These are phyloP conservation scores for Firmiana major DNA, from an alignment of 345 rosid species.

Conservation along the genomic window DNA sequence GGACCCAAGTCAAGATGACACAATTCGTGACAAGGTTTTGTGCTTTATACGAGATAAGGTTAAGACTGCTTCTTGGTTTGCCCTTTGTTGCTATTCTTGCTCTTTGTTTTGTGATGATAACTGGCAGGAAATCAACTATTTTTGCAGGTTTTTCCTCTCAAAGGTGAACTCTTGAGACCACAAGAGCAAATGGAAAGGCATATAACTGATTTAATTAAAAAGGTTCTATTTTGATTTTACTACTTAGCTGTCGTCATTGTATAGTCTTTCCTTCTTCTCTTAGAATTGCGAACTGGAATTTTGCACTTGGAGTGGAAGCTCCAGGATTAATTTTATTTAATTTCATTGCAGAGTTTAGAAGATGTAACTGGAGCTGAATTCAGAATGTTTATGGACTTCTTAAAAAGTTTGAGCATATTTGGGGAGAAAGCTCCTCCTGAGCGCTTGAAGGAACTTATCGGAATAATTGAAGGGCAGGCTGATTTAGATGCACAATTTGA, in stretches of 20 bases:
- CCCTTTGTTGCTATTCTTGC: background rate
- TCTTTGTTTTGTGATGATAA: conserved; percentile 2
- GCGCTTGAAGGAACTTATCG: conserved; percentile 90
- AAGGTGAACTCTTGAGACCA: conserved; percentile 87
- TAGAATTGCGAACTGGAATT: background rate
- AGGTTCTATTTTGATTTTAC: conserved; percentile 33
- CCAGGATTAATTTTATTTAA: conserved; percentile 16
- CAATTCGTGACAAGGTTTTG: conserved; percentile 78
- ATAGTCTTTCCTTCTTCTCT: background rate
- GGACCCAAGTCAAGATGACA: conserved; percentile 70
- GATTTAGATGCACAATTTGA: conserved; percentile 88
- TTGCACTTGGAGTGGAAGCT: conserved; percentile 1
- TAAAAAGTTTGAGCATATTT: conserved; percentile 80
- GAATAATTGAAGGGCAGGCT: conserved; percentile 89
- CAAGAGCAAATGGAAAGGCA: conserved; percentile 96
- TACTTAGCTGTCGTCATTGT: background rate
- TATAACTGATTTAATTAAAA: conserved; percentile 87
- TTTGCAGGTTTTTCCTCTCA: conserved; percentile 81
- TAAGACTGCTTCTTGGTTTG: conserved; percentile 1
- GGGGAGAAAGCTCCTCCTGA: conserved; percentile 94
- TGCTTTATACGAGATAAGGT: conserved; percentile 93
- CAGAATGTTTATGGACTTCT: conserved; percentile 97
- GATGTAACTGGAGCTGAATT: conserved; percentile 98
- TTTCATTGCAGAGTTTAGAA: conserved; percentile 65
- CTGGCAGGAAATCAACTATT: conserved; percentile 4